Base-by-base conservation (phyloP, 2,329 filamentous ascomycete species). In the Fusarium sp. region DNA sequence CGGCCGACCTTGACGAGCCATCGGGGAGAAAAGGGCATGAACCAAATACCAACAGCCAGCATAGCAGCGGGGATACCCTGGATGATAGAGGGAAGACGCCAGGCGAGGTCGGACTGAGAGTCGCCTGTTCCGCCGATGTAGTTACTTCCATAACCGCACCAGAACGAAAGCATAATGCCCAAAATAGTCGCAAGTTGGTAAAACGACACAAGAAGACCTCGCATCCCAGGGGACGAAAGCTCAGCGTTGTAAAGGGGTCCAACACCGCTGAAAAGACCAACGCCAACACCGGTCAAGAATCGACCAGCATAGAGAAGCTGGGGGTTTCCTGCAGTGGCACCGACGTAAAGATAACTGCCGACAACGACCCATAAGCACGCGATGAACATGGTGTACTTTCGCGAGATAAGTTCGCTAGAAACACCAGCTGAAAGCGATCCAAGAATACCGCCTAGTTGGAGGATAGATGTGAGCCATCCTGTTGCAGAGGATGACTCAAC, bases 1-100 rank as follows among this genome's bases (percentile, higher is more conserved):
- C 92, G 91, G 64, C 86, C 86, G 77, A 93, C 90, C 80, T 94
- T 91, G 45, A 93, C 85, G 5, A 96, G 87, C 93, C 93, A 95
- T 68, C 93, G 87, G 0, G 93, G 93, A 0, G 90, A 93, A 81
- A 93, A 95, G 0, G 93, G 93, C 90, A 95, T 93, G 82, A 93
- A 94, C 57, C 93, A 81, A 87, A 95, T 94, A 41, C 93, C 93
- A 13, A 88, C 78, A 32, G 91, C 89, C 1, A 96, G 87, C 9
- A 94, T 62, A 6, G 75, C 75, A 8, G 84, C 84, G 0, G 84
- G 81, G 2, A 86, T 79, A 1, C 84, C 81, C 72, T 87, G 85
- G 18, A 87, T 82, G 26, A 84, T 83, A 3, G 85, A 84, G 0
- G 85, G 85, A 0, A 89, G 76, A 75, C 84, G 75, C 84, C 83